Percentiles rank a stretch among this genome's conserved stretches.
These are phyloP conservation scores for Curvularia spicifera DNA, from an alignment of 2,329 filamentous ascomycete genomes.

Conservation along the genomic window DNA sequence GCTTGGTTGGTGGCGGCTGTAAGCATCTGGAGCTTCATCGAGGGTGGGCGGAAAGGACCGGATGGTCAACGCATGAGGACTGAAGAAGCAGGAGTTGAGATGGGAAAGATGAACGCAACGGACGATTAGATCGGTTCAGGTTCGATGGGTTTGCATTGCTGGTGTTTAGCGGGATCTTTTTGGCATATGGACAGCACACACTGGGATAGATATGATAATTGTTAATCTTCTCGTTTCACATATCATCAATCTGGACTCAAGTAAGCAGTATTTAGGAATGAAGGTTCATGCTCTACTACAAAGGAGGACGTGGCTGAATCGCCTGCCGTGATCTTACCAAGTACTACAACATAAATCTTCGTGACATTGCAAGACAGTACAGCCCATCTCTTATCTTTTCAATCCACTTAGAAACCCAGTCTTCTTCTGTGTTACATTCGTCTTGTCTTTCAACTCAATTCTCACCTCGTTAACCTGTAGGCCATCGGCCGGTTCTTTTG, in stretches of 20 bases:
- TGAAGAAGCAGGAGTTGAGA: constrained; percentile 38
- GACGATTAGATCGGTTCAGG: neutral
- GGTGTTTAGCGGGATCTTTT: neutral
- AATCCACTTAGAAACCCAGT: neutral
- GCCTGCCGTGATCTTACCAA: neutral
- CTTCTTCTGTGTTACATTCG: neutral
- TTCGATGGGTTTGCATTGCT: neutral
- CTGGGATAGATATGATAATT: neutral
- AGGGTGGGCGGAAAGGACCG: constrained; percentile 25
- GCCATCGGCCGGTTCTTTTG: neutral
- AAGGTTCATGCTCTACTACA: neutral
- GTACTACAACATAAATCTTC: too few species aligned
- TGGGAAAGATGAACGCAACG: constrained; percentile 36
- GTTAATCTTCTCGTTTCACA: neutral
- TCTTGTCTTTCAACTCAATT: too few species aligned
- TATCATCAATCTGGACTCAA: neutral
- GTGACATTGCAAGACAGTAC: too few species aligned
- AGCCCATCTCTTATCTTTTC: too few species aligned
- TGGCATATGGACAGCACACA: neutral
- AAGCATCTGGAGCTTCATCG: constrained; percentile 34
- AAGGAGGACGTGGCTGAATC: neutral
- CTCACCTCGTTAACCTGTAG: too few species aligned
- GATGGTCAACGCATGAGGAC: constrained; percentile 36
- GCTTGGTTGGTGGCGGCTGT: constrained; percentile 28
- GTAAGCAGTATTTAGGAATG: neutral